Percentiles rank a stretch among this genome's conserved stretches.
These are phyloP conservation scores for Flammula alnicola DNA, from an alignment of 1,284 basidiomycete genomes.

Conservation along the genomic window DNA sequence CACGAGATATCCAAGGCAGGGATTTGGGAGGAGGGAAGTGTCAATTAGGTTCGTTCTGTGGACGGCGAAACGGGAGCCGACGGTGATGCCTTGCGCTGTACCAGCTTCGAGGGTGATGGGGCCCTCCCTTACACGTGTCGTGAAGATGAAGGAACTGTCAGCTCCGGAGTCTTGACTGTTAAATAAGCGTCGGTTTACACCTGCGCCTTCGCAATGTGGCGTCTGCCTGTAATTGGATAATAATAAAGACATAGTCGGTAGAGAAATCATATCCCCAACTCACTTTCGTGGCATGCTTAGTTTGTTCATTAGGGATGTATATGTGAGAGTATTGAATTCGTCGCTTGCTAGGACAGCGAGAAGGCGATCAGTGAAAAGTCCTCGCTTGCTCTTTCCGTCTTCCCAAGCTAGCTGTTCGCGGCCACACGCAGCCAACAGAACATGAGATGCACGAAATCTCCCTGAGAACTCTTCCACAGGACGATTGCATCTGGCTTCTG, in stretches of 20 bases:
- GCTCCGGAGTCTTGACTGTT: constrained; percentile 28
- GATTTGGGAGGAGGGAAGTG: constrained; percentile 23
- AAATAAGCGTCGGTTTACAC: constrained; percentile 34
- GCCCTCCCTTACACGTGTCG: constrained; percentile 15
- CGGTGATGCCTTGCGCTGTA: constrained; percentile 32
- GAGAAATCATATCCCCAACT: constrained; percentile 6
- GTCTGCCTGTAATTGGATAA: constrained; percentile 28
- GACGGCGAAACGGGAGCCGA: constrained; percentile 26
- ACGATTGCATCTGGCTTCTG: constrained; percentile 11
- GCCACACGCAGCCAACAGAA: constrained; percentile 41
- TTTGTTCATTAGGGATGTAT: constrained; percentile 35
- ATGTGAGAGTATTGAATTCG: constrained; percentile 32
- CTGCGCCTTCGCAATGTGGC: constrained; percentile 37
- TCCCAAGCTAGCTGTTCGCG: constrained; percentile 35
- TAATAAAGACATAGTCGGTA: neutral
- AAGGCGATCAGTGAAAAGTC: constrained; percentile 36
- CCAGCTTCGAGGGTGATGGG: constrained; percentile 30
- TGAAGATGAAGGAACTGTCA: constrained; percentile 30
- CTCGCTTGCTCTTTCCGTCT: constrained; percentile 24
- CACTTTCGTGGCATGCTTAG: constrained; percentile 35
- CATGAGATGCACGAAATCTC: constrained; percentile 34
- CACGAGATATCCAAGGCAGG: constrained; percentile 21
- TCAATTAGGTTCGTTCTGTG: constrained; percentile 29
- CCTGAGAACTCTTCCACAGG: constrained; percentile 27
- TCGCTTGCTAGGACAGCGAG: constrained; percentile 28